Conservation (phyloP, 1,139 yeast species). For the Casaregolazyma lundiana region DNA sequence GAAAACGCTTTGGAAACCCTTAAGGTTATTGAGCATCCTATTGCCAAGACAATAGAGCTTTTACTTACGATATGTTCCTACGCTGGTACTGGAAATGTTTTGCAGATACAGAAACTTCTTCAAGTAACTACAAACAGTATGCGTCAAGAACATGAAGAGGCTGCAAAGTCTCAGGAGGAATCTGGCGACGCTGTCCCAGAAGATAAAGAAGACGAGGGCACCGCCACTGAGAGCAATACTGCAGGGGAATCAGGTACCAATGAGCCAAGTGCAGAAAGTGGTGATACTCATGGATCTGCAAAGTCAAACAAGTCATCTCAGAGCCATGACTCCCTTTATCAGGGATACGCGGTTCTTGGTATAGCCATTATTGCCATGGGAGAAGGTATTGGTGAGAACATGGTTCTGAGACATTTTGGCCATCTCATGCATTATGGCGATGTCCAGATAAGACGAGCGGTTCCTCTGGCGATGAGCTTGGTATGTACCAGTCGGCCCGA, state of each 20-base stretch:
- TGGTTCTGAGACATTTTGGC: slow-evolving; percentile 95
- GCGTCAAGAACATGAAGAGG: slow-evolving; percentile 40
- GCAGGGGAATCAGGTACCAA: slow-evolving; percentile 17
- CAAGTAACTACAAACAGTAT: slow-evolving; percentile 52
- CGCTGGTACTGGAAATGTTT: slow-evolving; percentile 97
- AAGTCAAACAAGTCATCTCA: slow-evolving; percentile 26
- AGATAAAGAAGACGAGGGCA: slow-evolving; percentile 22
- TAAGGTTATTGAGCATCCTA: slow-evolving; percentile 93
- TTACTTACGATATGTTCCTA: slow-evolving; percentile 90
- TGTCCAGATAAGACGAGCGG: slow-evolving; percentile 85
- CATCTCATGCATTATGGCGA: slow-evolving; percentile 98
- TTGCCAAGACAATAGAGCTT: slow-evolving; percentile 83
- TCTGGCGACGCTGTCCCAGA: slow-evolving; percentile 27
- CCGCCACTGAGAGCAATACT: slow-evolving; percentile 24
- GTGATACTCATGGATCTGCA: slow-evolving; percentile 15
- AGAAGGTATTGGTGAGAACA: slow-evolving; percentile 95
- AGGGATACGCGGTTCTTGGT: slow-evolving; percentile 91
- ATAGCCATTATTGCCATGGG: slow-evolving; percentile 96
- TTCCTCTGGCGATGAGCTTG: slow-evolving; percentile 96
- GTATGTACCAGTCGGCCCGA: slow-evolving; percentile 92
- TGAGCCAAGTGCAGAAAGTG: slow-evolving; percentile 6
- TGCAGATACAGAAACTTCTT: slow-evolving; percentile 85
- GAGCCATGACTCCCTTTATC: slow-evolving; percentile 54
- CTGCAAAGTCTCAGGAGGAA: slow-evolving; percentile 33
- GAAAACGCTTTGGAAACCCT: slow-evolving; percentile 94